phyloP scores from a whole-genome alignment of 306 rosid species.

The Prunus armeniaca region DNA sequence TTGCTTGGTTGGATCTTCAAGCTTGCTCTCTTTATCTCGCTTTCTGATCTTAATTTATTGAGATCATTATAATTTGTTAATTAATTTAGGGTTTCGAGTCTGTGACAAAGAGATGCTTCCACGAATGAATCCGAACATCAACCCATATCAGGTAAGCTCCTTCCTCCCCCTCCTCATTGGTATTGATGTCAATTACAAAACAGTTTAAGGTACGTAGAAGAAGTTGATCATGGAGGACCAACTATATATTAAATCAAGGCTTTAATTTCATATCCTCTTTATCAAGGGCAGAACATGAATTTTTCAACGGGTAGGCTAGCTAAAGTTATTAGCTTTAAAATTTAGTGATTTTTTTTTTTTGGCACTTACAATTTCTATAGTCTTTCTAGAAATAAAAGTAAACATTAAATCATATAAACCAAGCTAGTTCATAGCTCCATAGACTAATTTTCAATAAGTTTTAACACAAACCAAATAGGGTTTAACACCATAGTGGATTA shows the following conservation, averaged over 20 bases:
- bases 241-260: neutral
- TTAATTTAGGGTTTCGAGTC: neutral
- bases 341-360: too few relatives aligned
- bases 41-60: neutral
- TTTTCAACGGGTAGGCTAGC: too few relatives aligned
- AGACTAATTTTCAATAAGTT: too few relatives aligned
- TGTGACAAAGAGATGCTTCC: constrained; percentile 20
- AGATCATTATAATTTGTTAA: neutral
- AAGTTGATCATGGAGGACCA: neutral
- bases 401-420: too few relatives aligned
- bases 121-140: constrained; percentile 21
- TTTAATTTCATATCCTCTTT: neutral
- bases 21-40: neutral
- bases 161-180: neutral
- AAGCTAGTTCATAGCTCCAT: too few relatives aligned
- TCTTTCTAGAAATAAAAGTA: too few relatives aligned
- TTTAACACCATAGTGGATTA: too few relatives aligned
- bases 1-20: neutral
- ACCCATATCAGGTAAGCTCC: too few relatives aligned
- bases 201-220: neutral
- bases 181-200: constrained; percentile 10
- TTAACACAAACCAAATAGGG: too few relatives aligned
- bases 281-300: too few relatives aligned
- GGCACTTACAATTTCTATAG: too few relatives aligned
- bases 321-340: too few relatives aligned